Conservation (phyloP, 2,329 filamentous ascomycete genomes). For the Colletotrichum melonis region DNA sequence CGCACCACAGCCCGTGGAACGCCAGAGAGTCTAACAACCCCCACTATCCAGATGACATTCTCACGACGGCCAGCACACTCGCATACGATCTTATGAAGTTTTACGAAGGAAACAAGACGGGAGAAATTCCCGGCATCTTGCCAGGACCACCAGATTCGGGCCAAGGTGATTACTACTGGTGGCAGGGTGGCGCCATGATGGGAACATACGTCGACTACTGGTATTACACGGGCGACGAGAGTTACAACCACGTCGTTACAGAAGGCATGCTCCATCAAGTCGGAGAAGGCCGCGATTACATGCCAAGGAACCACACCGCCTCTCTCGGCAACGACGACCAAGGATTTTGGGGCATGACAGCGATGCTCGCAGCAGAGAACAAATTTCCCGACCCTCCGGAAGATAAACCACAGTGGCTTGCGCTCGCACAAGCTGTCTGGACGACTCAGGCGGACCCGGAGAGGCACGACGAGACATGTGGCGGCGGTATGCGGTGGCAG, state of each 20-base stretch:
- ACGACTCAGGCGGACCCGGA: conserved; percentile 64
- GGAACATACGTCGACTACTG: conserved; percentile 73
- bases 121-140: conserved; percentile 58
- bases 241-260: conserved; percentile 66
- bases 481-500: conserved; percentile 78
- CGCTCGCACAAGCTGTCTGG: conserved; percentile 73
- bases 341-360: conserved; percentile 75
- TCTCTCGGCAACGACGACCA: conserved; percentile 74
- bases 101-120: conserved; percentile 58
- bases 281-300: conserved; percentile 64
- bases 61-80: conserved; percentile 49
- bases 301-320: conserved; percentile 64
- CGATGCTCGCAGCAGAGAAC: conserved; percentile 68
- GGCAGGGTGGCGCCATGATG: conserved; percentile 73
- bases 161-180: conserved; percentile 70
- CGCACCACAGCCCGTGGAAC: neutral
- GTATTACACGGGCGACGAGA: conserved; percentile 68
- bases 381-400: conserved; percentile 66
- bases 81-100: conserved; percentile 59
- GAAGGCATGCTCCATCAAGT: conserved; percentile 64
- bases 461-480: conserved; percentile 67
- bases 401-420: conserved; percentile 63
- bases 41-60: conserved; percentile 47
- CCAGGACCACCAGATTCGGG: conserved; percentile 54
- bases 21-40: neutral